A percentile compares a stretch with the other conserved stretches of the same genome.
These are phyloP conservation scores for Leccinum disarticulatum DNA, from an alignment of 768 basidiomycete species.

Conservation along the genomic window DNA sequence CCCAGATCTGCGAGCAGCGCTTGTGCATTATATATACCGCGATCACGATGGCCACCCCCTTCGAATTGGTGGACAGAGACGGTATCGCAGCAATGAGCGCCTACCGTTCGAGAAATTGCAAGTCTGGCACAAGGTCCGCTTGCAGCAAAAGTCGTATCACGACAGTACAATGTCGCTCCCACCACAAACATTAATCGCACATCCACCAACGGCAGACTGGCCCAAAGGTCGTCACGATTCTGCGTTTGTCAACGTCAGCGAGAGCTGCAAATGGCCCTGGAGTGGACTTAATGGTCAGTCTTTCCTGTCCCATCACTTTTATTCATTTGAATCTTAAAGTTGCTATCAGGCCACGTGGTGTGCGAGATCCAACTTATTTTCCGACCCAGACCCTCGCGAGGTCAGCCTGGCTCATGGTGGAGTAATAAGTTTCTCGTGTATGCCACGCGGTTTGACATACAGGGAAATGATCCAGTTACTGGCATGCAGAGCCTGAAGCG, in stretches of 20 bases:
- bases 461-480: not conserved
- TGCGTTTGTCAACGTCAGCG: not conserved
- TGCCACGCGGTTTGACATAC: not conserved
- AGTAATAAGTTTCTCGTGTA: not conserved
- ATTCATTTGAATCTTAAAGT: not conserved
- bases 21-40: too few species aligned
- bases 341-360: not conserved
- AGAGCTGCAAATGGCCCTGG: not conserved
- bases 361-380: not conserved
- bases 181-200: not conserved
- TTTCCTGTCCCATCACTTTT: not conserved
- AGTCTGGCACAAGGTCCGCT: not conserved
- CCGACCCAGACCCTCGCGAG: not conserved
- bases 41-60: too few species aligned
- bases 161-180: not conserved
- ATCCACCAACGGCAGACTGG: not conserved
- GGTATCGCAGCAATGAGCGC: not conserved
- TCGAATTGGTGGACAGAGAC: not conserved
- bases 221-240: not conserved
- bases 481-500: not conserved
- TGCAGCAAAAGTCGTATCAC: not conserved
- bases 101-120: not conserved
- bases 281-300: not conserved
- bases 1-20: too few species aligned
- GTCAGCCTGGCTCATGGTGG: not conserved